These are phyloP conservation scores for Ophiostoma pallidulum DNA, from an alignment of 2,329 filamentous ascomycete genomes.

Conservation along the genomic window DNA sequence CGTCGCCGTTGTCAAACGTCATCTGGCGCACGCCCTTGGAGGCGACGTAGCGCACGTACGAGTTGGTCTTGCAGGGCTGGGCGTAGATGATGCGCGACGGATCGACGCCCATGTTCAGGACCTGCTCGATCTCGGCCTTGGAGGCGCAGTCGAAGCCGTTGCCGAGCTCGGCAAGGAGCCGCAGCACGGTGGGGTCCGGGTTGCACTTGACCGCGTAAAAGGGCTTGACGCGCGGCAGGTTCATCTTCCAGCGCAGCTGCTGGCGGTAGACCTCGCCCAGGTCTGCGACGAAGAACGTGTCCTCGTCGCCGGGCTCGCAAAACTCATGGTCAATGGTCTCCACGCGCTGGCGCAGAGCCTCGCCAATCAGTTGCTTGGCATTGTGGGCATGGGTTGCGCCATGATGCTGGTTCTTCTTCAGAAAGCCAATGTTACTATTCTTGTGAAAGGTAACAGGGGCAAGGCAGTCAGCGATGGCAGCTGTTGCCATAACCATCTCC, in stretches of 20 bases:
- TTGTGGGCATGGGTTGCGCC: slow-evolving; percentile 28
- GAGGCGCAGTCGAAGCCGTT: slow-evolving; percentile 98
- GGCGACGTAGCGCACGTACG: slow-evolving; percentile 85
- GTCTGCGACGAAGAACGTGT: slow-evolving; percentile 97
- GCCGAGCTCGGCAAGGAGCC: slow-evolving; percentile 77
- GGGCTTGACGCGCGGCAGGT: slow-evolving; percentile 82
- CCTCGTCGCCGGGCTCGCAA: slow-evolving; percentile 88
- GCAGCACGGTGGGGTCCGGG: slow-evolving; percentile 80
- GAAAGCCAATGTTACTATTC: slow-evolving; percentile 37
- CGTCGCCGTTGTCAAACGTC: slow-evolving; percentile 98
- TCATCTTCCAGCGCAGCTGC: slow-evolving; percentile 95
- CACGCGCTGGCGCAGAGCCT: slow-evolving; percentile 78
- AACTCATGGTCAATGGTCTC: slow-evolving; percentile 74
- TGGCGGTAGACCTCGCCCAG: slow-evolving; percentile 98
- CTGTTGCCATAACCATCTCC: slow-evolving; percentile 60
- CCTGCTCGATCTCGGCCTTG: slow-evolving; percentile 92
- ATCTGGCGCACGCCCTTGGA: slow-evolving; percentile 85
- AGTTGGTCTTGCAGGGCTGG: slow-evolving; percentile 99
- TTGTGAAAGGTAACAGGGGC: slow-evolving; percentile 38
- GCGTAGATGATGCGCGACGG: slow-evolving; percentile 95
- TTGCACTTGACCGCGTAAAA: slow-evolving; percentile 99
- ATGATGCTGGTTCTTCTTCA: slow-evolving; percentile 35
- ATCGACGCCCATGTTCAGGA: slow-evolving; percentile 72
- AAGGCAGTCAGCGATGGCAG: slow-evolving; percentile 42
- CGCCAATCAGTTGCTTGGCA: slow-evolving; percentile 74